A percentile compares a stretch with the other conserved stretches of the same genome.
These are phyloP conservation scores for Glaciozyma martinii DNA, from an alignment of 768 basidiomycete species.

Conservation along the genomic window DNA sequence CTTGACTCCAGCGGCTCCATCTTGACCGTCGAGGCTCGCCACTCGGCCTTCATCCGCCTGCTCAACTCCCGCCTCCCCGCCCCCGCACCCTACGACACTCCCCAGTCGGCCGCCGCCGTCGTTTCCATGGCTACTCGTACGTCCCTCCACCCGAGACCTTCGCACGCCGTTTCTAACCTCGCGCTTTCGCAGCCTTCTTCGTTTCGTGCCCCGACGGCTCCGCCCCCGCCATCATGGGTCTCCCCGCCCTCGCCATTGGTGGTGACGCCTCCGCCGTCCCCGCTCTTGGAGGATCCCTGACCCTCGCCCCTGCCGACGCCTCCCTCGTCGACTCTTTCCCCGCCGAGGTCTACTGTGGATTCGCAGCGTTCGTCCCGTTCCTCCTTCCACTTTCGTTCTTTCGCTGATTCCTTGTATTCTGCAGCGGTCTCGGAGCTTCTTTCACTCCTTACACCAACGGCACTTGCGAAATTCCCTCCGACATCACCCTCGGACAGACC, in stretches of 20 bases:
- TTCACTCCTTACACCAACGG: slow-evolving; percentile 15
- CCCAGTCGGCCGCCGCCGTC: slow-evolving; percentile 56
- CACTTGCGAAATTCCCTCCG: slow-evolving; percentile 4
- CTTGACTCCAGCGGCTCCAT: slow-evolving; percentile 55
- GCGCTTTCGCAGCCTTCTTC: slow-evolving; percentile 37
- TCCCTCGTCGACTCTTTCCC: slow-evolving; percentile 1
- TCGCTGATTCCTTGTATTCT: neutral
- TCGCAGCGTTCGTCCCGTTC: slow-evolving; percentile 17
- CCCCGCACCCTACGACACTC: slow-evolving; percentile 47
- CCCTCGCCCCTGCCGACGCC: slow-evolving; percentile 26
- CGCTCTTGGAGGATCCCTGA: slow-evolving; percentile 37
- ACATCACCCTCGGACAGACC: slow-evolving; percentile 2
- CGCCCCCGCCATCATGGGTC: slow-evolving; percentile 48
- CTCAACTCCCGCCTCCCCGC: slow-evolving; percentile 50
- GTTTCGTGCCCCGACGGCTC: slow-evolving; percentile 47
- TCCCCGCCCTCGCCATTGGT: slow-evolving; percentile 44
- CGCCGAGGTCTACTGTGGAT: slow-evolving; percentile 22
- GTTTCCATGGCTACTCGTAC: slow-evolving; percentile 41
- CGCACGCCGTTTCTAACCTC: too few relatives aligned
- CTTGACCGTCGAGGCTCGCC: slow-evolving; percentile 51
- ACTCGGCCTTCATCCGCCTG: slow-evolving; percentile 30
- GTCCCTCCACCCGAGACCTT: too few relatives aligned
- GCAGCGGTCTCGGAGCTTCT: slow-evolving; percentile 12
- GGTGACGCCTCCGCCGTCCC: slow-evolving; percentile 31
- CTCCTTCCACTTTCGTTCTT: too few relatives aligned